Conservation (phyloP, 2,329 filamentous ascomycete genomes). For the Annulohypoxylon truncatum region DNA sequence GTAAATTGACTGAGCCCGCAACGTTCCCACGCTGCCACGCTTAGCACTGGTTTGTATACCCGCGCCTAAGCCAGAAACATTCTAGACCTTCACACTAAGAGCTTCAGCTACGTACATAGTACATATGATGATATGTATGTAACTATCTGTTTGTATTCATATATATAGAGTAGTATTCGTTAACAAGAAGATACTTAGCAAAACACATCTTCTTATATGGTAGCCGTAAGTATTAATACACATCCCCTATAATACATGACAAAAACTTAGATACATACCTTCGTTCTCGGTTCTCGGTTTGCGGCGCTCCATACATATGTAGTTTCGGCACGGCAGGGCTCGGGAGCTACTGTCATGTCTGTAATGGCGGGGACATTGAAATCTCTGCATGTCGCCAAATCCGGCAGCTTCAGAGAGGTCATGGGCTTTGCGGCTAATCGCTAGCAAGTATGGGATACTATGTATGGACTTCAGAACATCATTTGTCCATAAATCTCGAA, state of each 20-base stretch:
- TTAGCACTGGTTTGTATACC: conserved; percentile 2
- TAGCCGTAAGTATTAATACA: not conserved
- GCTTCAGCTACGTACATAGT: not conserved
- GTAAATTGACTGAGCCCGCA: conserved; percentile 7
- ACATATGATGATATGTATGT: too few species aligned
- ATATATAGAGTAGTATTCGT: not conserved
- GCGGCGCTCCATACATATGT: not conserved
- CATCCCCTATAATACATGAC: too few species aligned
- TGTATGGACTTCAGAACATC: conserved; percentile 1
- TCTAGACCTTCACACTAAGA: not conserved
- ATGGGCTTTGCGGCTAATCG: conserved; percentile 13
- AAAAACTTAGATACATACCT: not conserved
- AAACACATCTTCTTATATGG: not conserved
- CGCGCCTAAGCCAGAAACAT: not conserved
- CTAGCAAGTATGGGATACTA: conserved; percentile 6
- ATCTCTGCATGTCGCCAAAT: conserved; percentile 26
- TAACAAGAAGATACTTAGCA: not conserved
- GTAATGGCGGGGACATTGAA: conserved; percentile 20
- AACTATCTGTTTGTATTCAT: not conserved
- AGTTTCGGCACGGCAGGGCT: conserved; percentile 17
- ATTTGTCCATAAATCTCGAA: not conserved
- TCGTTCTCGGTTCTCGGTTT: conserved; percentile 9
- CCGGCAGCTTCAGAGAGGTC: conserved; percentile 8
- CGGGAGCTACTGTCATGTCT: conserved; percentile 16
- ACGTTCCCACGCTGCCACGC: not conserved